Percentiles rank a stretch among this genome's conserved stretches.
These are phyloP conservation scores for Erodium moschatum DNA, from an alignment of 441 rosid species.

Conservation along the genomic window DNA sequence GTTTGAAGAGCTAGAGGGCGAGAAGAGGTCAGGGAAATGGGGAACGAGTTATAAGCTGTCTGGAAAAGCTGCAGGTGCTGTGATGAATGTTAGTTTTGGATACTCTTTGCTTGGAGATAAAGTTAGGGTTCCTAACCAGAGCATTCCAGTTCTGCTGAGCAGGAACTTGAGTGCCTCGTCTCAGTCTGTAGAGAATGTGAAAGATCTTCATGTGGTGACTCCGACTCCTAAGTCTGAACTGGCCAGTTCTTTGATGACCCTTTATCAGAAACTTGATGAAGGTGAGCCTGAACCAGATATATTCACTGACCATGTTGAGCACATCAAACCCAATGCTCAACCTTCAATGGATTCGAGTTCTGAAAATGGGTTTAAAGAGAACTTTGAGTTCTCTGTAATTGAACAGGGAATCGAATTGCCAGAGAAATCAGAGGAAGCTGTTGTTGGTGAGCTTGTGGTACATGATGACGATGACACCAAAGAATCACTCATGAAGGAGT, in stretches of 20 bases:
- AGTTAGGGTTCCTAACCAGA: slow-evolving; percentile 28
- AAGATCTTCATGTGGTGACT: slow-evolving; percentile 70
- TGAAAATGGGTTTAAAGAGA: slow-evolving; percentile 31
- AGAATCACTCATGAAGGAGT: slow-evolving; percentile 60
- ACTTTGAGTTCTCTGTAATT: slow-evolving; percentile 31
- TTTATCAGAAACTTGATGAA: slow-evolving; percentile 46
- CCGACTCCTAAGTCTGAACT: slow-evolving; percentile 44
- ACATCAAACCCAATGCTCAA: slow-evolving; percentile 26
- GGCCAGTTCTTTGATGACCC: slow-evolving; percentile 27
- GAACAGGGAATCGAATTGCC: slow-evolving; percentile 41
- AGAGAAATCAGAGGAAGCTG: slow-evolving; percentile 26
- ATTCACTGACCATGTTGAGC: slow-evolving; percentile 31
- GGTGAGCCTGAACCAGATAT: slow-evolving; percentile 42
- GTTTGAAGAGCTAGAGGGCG: slow-evolving; percentile 83
- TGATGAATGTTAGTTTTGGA: slow-evolving; percentile 74
- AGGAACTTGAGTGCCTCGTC: slow-evolving; percentile 26
- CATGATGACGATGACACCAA: slow-evolving; percentile 35
- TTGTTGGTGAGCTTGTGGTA: slow-evolving; percentile 27
- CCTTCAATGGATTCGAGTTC: slow-evolving; percentile 23
- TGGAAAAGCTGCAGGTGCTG: slow-evolving; percentile 69
- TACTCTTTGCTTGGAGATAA: slow-evolving; percentile 53
- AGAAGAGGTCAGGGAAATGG: slow-evolving; percentile 84
- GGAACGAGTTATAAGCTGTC: slow-evolving; percentile 77
- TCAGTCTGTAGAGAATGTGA: slow-evolving; percentile 40
- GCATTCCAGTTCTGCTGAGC: slow-evolving; percentile 21